A percentile compares a stretch with the other conserved stretches of the same genome.
Evolutionary conservation across 805 yeast genomes (phyloP).

Genomic region (Deakozyma indianensis): DNA sequence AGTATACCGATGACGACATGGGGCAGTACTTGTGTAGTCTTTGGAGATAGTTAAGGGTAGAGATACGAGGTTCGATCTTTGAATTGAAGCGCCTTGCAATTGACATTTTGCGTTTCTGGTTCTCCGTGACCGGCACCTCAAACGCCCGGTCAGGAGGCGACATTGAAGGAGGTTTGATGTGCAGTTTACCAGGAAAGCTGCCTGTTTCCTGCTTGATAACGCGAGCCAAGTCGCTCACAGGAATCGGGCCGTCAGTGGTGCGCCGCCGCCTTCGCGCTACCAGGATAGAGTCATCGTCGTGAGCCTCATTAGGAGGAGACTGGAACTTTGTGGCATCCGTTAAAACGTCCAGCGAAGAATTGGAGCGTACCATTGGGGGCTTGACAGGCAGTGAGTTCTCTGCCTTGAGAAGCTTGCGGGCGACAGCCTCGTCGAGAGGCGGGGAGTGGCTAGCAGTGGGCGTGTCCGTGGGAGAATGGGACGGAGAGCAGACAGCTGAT

Average conservation of each 20-base stretch:
- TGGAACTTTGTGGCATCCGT: neutral
- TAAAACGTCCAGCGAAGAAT: neutral
- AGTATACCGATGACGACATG: slow-evolving; percentile 23
- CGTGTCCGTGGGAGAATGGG: neutral
- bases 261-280: neutral
- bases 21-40: slow-evolving; percentile 27
- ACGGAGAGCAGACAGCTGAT: neutral
- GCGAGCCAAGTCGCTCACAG: neutral
- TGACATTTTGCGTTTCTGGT: slow-evolving; percentile 2
- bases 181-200: neutral
- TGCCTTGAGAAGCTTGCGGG: neutral
- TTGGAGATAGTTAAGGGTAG: slow-evolving; percentile 19
- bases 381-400: neutral
- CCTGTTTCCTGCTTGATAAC: neutral
- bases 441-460: neutral
- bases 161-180: neutral
- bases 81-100: slow-evolving; percentile 20
- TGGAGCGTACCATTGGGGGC: neutral
- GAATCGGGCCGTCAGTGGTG: neutral
- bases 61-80: slow-evolving; percentile 17
- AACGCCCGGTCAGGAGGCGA: neutral
- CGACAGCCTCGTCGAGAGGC: neutral
- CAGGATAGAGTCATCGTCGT: neutral
- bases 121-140: neutral
- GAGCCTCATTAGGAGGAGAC: neutral